Base-by-base conservation (phyloP, 345 rosid species). In the Xanthoceras sorbifolium region DNA sequence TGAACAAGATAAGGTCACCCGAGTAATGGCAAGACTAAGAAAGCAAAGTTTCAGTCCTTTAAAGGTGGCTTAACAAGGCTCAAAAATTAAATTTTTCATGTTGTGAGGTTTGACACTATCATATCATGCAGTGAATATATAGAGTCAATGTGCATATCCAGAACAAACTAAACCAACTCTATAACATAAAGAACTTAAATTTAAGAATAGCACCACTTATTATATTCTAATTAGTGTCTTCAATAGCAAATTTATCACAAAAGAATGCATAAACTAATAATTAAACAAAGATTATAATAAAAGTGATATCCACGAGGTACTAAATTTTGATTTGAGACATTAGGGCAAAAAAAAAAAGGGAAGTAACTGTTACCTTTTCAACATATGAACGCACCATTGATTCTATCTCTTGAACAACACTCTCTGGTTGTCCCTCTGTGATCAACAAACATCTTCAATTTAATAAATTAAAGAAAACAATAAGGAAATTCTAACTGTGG, bases 361-460 rank as follows among this genome's bases (percentile, higher is more conserved):
- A 32, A 46, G 38, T 42, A 67, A 64, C 4, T 14, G 1, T 74
- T 84, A 90, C 94, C 91, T 89, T 87, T 61, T 85, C 88, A 18
- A 90, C 80, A 70, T 89, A 90, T 11, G 90, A 81, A 52, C 79
- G 87, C 76, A 90, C 94, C 94, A 90, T 90, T 65, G 64, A 76
- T 76, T 90, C 92, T 40, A 90, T 90, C 73, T 89, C 92, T 57
- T 76, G 75, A 68, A 85, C 94, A 52, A 89, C 75, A 73, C 82
- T 87, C 62, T 87, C 91, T 9, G 91, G 87, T 73, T 90, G 94
- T 18, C 92, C 92, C 87, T 89, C 94, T 90, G 80, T 46, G 36
- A 64, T 61, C 22, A 74, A 77, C 20, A 75, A 64, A 65, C n/a
- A 65, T 67, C 48, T 54, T 38, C 64, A 73, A 69, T 48, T 82